A percentile compares a stretch with the other conserved stretches of the same genome.
Evolutionary conservation across 345 rosid genomes (phyloP).

Genomic region (Hypericum androsaemum): DNA sequence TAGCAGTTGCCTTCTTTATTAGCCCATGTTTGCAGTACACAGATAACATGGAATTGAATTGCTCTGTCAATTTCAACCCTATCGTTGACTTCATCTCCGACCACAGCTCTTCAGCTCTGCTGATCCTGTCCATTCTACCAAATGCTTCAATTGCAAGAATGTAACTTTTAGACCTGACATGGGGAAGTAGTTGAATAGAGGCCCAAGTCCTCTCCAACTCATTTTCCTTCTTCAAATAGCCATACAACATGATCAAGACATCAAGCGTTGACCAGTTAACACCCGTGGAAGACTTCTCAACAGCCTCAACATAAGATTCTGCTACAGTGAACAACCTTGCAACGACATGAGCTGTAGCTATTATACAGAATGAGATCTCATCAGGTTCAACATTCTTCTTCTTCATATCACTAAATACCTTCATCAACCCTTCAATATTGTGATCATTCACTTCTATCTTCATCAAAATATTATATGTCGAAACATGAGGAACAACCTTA

Average conservation of each 20-base stretch:
- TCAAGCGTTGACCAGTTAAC: not conserved
- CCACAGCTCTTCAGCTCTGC: conserved; percentile 77
- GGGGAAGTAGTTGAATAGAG: conserved; percentile 41
- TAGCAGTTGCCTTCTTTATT: conserved; percentile 46
- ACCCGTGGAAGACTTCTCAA: not conserved
- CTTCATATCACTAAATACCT: not conserved
- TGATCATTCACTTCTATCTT: not conserved
- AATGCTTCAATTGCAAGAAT: conserved; percentile 66
- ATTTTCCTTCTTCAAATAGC: conserved; percentile 52
- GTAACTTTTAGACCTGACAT: conserved; percentile 56
- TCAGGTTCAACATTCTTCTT: not conserved
- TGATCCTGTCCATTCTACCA: conserved; percentile 45
- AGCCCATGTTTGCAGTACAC: conserved; percentile 58
- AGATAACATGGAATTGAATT: conserved; percentile 62
- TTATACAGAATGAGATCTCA: not conserved
- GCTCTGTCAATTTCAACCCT: conserved; percentile 57
- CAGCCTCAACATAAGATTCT: too few relatives aligned
- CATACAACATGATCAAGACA: conserved; percentile 29
- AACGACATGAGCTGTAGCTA: not conserved
- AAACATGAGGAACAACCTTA: not conserved
- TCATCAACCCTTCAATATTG: not conserved
- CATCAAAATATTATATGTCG: not conserved
- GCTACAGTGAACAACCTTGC: too few relatives aligned
- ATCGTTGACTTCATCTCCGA: conserved; percentile 51
- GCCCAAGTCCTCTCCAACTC: conserved; percentile 61